Evolutionary conservation across 2,329 filamentous ascomycete genomes (phyloP).

Genomic region (Leptographium wingfieldii): DNA sequence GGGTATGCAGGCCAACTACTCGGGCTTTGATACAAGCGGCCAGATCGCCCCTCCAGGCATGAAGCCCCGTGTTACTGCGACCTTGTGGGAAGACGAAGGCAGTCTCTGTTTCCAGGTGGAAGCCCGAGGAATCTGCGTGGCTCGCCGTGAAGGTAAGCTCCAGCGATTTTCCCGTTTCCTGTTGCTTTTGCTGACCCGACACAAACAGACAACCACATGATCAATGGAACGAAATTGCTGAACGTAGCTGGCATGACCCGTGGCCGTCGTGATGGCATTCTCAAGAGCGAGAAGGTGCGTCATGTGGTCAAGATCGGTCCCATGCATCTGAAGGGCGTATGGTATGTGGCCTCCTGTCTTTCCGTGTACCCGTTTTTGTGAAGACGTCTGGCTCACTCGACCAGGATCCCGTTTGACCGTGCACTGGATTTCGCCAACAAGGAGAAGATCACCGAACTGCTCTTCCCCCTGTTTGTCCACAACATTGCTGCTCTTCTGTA

Average conservation of each 20-base stretch:
- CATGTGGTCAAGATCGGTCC: constrained; percentile 98
- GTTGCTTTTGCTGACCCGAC: neutral
- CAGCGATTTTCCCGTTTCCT: constrained; percentile 12
- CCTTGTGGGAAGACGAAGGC: constrained; percentile 95
- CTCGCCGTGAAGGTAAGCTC: constrained; percentile 67
- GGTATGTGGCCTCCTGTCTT: constrained; percentile 44
- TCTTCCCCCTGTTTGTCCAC: constrained; percentile 95
- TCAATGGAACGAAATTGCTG: constrained; percentile 92
- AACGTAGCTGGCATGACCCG: constrained; percentile 98
- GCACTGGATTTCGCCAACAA: constrained; percentile 99
- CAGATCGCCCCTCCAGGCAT: constrained; percentile 86
- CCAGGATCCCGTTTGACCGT: constrained; percentile 92
- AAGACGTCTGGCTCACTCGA: constrained; percentile 3
- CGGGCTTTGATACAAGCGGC: constrained; percentile 65
- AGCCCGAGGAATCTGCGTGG: constrained; percentile 89
- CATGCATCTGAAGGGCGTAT: constrained; percentile 97
- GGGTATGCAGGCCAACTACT: constrained; percentile 41
- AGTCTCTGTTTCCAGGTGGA: constrained; percentile 97
- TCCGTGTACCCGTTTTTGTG: constrained; percentile 1
- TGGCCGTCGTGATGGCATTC: constrained; percentile 84
- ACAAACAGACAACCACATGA: constrained; percentile 83
- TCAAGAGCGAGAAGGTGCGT: constrained; percentile 94
- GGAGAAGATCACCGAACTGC: constrained; percentile 92
- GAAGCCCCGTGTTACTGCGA: constrained; percentile 93
- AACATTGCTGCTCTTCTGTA: constrained; percentile 91